Percentiles rank a stretch among this genome's conserved stretches.
Conservation (phyloP, 1,284 basidiomycete species). For the Malassezia obtusa region DNA sequence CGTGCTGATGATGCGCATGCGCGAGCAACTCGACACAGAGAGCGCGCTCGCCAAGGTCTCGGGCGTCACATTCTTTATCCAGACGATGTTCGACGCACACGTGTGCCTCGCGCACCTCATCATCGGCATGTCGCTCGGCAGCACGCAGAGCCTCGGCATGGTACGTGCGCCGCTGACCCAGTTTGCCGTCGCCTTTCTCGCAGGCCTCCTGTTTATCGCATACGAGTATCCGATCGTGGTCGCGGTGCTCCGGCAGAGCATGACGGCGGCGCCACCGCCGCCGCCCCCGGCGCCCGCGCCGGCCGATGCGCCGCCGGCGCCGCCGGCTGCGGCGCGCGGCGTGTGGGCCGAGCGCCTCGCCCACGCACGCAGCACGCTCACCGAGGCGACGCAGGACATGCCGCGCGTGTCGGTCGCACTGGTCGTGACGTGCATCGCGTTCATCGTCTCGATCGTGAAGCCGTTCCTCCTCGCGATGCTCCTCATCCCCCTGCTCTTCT, state of each 20-base stretch:
- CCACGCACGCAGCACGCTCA: neutral
- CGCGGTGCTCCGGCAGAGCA: neutral
- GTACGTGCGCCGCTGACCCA: neutral
- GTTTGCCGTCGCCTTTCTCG: slow-evolving; percentile 9
- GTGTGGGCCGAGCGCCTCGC: neutral
- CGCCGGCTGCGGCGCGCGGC: neutral
- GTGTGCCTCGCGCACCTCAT: slow-evolving; percentile 7
- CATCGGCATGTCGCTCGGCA: neutral
- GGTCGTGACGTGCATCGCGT: neutral
- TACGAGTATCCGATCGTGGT: slow-evolving; percentile 10
- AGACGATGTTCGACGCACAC: slow-evolving; percentile 10
- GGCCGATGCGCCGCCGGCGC: neutral
- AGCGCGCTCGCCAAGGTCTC: slow-evolving; percentile 9
- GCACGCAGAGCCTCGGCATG: neutral
- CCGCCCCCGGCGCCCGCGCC: neutral
- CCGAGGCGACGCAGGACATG: neutral
- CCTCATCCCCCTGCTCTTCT: slow-evolving; percentile 19
- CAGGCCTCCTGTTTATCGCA: slow-evolving; percentile 5
- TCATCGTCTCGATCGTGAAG: neutral
- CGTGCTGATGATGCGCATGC: slow-evolving; percentile 1
- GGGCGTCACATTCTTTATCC: slow-evolving; percentile 2
- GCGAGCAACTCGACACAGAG: slow-evolving; percentile 7
- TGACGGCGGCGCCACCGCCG: neutral
- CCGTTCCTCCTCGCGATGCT: neutral
- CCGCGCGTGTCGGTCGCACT: neutral